These are phyloP conservation scores for Penicillium sp. DNA, from an alignment of 2,329 filamentous ascomycete species.

Conservation along the genomic window DNA sequence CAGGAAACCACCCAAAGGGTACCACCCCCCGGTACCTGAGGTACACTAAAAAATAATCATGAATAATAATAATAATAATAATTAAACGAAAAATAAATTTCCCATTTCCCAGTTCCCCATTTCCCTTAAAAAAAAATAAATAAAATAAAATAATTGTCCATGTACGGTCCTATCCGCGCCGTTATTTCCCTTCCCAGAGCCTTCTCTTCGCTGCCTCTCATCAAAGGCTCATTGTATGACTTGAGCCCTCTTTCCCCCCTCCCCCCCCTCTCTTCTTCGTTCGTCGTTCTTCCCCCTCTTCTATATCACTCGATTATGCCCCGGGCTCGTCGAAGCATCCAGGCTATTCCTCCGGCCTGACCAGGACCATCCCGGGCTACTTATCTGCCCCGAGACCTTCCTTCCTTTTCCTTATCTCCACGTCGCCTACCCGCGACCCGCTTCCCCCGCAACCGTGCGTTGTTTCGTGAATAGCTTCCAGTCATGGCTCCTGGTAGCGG, in stretches of 20 bases:
- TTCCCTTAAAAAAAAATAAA: constrained; percentile 1
- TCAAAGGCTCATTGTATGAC: background rate
- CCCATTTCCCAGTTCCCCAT: constrained; percentile 1
- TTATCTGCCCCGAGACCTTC: constrained; percentile 7
- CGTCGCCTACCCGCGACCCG: constrained; percentile 16
- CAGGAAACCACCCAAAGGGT: background rate
- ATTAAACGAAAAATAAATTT: constrained; percentile 1
- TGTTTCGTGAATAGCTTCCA: constrained; percentile 1
- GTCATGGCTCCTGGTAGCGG: constrained; percentile 41
- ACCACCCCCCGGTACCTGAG: background rate
- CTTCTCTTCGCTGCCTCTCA: background rate
- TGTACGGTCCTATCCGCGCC: constrained; percentile 19
- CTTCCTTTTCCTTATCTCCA: constrained; percentile 6
- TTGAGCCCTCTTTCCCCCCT: constrained; percentile 10
- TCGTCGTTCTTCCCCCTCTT: constrained; percentile 1
- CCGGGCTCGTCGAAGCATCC: constrained; percentile 14
- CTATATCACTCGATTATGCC: constrained; percentile 21
- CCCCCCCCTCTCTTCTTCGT: background rate
- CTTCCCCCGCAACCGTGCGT: constrained; percentile 14
- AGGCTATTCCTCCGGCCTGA: constrained; percentile 19
- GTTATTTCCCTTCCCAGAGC: constrained; percentile 22
- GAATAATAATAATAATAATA: background rate
- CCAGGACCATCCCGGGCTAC: constrained; percentile 17
- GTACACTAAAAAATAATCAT: background rate
- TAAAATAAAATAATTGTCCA: constrained; percentile 6